Evolutionary conservation across 139 green algal species (phyloP), one percentile per base, ranked within the genome.

Genomic region (Tetratostichococcus sp.): DNA sequence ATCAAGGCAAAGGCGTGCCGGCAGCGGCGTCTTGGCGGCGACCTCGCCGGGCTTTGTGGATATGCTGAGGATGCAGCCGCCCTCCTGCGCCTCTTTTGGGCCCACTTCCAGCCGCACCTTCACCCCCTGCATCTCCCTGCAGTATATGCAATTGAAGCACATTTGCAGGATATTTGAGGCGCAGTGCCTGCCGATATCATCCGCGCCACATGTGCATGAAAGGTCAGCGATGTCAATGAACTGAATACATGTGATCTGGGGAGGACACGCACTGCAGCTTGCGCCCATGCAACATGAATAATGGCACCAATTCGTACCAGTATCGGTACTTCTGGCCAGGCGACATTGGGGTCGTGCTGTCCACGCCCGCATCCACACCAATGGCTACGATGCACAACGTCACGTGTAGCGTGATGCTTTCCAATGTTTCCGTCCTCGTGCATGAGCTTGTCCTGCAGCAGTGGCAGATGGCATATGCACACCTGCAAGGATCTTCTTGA

Each of bases 51-150:
- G 73, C 19, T 39, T 75, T 19, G 28, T 74, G 70, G 75, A 86
- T 14, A 68, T 28, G 2, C 80, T 80, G 50, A 87, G 35, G 30
- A 81, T 67, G 33, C 57, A 74, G 22, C 35, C 23, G 22, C 73
- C 59, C n/a, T 66, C 59, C 0, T 76, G 33, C 2, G 74, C 80
- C 58, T 88, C 83, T 71, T 80, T 79, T 35, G 77, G 80, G 0
- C 83, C 83, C 30, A 88, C 25, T 68, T 88, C 83, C 22, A 88
- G 33, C 0, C 83, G 43, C 43, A 88, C 25, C 71, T 69, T 82
- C 22, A 88, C 80, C 21, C 77, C 77, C 42, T 73, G 69, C 79
- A 87, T 78, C 76, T 88, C 83, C 81, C 81, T 85, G 72, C 75
- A 70, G 5, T 3, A 5, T 0, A 31, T 32, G 26, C 26, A 26